Evolutionary conservation across 2,329 filamentous ascomycete species (phyloP).

Genomic region (Plenodomus lindquistii): DNA sequence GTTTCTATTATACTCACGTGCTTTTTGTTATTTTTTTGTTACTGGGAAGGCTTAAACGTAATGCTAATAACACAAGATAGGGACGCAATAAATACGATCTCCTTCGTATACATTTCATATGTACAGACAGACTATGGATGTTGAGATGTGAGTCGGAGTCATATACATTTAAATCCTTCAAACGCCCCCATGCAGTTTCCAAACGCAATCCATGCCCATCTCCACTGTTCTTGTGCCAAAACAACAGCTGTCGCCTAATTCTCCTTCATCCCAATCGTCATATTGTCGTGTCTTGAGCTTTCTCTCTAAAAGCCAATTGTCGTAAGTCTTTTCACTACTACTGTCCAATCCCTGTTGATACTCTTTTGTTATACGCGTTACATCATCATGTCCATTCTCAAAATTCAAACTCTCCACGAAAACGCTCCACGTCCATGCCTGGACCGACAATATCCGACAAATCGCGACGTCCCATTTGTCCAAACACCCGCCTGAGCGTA

Average conservation of each 20-base stretch:
- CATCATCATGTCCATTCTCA: constrained; percentile 39
- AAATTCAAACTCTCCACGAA: constrained; percentile 91
- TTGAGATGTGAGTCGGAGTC: too few relatives aligned
- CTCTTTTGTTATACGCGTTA: not conserved
- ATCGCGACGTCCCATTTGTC: constrained; percentile 89
- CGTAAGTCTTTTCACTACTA: constrained; percentile 3
- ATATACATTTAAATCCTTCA: too few relatives aligned
- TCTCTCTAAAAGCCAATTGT: constrained; percentile 22
- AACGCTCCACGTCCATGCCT: constrained; percentile 87
- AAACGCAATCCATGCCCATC: constrained; percentile 25
- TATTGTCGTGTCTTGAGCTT: constrained; percentile 12
- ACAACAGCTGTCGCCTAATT: constrained; percentile 36
- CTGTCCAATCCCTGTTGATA: not conserved
- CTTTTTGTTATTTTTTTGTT: too few relatives aligned
- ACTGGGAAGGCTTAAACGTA: too few relatives aligned
- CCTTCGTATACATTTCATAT: too few relatives aligned
- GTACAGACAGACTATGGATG: too few relatives aligned
- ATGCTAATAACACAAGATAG: too few relatives aligned
- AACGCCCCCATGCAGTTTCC: constrained; percentile 36
- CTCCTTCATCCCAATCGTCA: constrained; percentile 16
- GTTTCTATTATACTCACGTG: too few relatives aligned
- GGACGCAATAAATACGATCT: too few relatives aligned
- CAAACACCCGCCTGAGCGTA: constrained; percentile 91
- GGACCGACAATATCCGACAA: constrained; percentile 83
- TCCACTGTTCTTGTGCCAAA: constrained; percentile 34